Percentiles rank a stretch among this genome's conserved stretches.
These are phyloP conservation scores for Rhynchosporium graminicola DNA, from an alignment of 2,329 filamentous ascomycete species.

Conservation along the genomic window DNA sequence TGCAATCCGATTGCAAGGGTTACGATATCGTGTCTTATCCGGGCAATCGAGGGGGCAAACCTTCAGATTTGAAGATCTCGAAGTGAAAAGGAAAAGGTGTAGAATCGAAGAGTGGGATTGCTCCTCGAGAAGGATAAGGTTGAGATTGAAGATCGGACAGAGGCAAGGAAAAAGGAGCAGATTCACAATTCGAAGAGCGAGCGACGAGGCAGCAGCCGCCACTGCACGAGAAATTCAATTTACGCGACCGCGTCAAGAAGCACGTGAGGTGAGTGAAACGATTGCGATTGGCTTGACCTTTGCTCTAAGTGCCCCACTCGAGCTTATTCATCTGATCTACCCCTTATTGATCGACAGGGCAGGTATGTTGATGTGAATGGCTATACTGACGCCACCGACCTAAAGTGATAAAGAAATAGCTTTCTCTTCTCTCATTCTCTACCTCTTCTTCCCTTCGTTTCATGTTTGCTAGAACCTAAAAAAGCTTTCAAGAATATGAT, in stretches of 20 bases:
- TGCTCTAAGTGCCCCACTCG: too few species aligned
- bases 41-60: background rate
- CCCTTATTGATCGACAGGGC: too few species aligned
- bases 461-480: too few species aligned
- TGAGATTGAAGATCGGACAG: background rate
- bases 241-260: slow-evolving; percentile 7
- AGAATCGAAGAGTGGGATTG: background rate
- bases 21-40: background rate
- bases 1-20: slow-evolving; percentile 6
- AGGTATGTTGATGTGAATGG: too few species aligned
- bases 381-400: too few species aligned
- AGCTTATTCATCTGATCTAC: too few species aligned
- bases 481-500: too few species aligned
- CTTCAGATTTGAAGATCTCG: background rate
- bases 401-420: too few species aligned
- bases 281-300: too few species aligned
- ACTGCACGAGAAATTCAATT: slow-evolving; percentile 1
- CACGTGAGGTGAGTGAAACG: background rate
- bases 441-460: too few species aligned
- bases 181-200: background rate
- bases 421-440: too few species aligned
- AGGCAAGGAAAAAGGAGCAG: background rate
- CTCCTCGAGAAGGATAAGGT: background rate
- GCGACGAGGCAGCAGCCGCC: background rate
- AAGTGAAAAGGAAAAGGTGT: background rate